phyloP scores from a whole-genome alignment of 306 rosid species.

The Prunus kanzakura region DNA sequence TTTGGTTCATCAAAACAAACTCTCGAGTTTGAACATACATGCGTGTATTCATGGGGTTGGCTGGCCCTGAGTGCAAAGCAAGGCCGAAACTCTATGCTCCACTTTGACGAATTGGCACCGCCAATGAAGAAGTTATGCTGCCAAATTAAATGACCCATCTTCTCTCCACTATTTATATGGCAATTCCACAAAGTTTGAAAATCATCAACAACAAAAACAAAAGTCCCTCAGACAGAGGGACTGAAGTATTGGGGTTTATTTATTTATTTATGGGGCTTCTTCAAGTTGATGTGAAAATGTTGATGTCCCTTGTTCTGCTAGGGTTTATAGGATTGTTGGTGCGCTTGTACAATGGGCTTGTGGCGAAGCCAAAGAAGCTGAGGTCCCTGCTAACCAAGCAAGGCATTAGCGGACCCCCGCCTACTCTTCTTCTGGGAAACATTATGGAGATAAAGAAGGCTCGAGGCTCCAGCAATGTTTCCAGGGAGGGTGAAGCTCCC shows the following conservation, averaged over 20 bases:
- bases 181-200: neutral
- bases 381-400: constrained; percentile 33
- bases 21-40: too few relatives aligned
- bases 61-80: too few relatives aligned
- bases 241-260: too few relatives aligned
- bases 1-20: too few relatives aligned
- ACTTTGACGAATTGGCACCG: neutral
- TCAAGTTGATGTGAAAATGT: neutral
- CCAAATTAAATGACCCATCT: neutral
- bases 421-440: constrained; percentile 41
- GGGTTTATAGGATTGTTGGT: constrained; percentile 10
- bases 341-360: constrained; percentile 11
- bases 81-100: neutral
- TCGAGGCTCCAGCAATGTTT: neutral
- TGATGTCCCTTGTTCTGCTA: neutral
- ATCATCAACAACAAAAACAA: too few relatives aligned
- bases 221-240: too few relatives aligned
- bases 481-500: neutral
- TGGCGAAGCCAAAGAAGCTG: constrained; percentile 33
- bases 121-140: neutral
- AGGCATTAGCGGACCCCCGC: constrained; percentile 48
- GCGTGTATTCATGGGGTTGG: too few relatives aligned
- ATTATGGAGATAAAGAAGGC: constrained; percentile 30
- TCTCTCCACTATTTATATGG: neutral
- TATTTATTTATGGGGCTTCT: neutral